A percentile compares a stretch with the other conserved stretches of the same genome.
Conservation (phyloP, 331 rosid genomes). For the Saraca asoca region DNA sequence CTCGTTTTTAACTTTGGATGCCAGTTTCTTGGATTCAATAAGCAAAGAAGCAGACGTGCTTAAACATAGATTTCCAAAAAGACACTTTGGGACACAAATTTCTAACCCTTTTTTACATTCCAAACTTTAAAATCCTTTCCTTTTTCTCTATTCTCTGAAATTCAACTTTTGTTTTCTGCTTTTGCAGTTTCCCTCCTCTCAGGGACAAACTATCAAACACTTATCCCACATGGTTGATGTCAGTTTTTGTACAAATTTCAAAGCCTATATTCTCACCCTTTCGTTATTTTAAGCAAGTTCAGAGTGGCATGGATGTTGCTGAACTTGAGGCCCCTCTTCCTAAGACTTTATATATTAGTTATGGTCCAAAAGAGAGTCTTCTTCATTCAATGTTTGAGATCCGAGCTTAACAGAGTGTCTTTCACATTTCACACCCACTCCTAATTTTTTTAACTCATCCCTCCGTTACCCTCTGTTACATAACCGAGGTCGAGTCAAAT, state of each 20-base stretch:
- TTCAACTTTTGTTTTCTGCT: constrained; percentile 44
- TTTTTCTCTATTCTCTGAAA: constrained; percentile 33
- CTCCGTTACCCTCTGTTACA: not conserved
- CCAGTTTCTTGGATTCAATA: constrained; percentile 83
- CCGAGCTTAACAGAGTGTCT: constrained; percentile 54
- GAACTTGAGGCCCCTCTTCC: constrained; percentile 26
- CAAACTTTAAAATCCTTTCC: constrained; percentile 50
- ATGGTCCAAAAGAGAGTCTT: constrained; percentile 58
- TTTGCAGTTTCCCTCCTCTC: constrained; percentile 50
- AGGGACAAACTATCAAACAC: constrained; percentile 38
- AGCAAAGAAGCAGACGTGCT: constrained; percentile 39
- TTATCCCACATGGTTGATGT: constrained; percentile 50
- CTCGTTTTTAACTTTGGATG: constrained; percentile 66
- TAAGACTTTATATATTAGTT: constrained; percentile 32
- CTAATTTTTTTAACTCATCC: constrained; percentile 30
- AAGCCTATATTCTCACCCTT: constrained; percentile 34
- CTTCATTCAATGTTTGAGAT: constrained; percentile 58
- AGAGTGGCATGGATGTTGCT: constrained; percentile 14
- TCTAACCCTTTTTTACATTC: constrained; percentile 54
- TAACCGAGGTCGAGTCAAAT: constrained; percentile 22
- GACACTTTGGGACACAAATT: constrained; percentile 76
- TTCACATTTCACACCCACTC: constrained; percentile 12
- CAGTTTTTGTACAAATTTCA: constrained; percentile 54
- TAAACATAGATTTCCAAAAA: constrained; percentile 45
- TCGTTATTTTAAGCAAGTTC: constrained; percentile 26